Percentiles rank a stretch among this genome's conserved stretches.
phyloP scores from a whole-genome alignment of 768 basidiomycete species.

The Plicaturopsis crispa region DNA sequence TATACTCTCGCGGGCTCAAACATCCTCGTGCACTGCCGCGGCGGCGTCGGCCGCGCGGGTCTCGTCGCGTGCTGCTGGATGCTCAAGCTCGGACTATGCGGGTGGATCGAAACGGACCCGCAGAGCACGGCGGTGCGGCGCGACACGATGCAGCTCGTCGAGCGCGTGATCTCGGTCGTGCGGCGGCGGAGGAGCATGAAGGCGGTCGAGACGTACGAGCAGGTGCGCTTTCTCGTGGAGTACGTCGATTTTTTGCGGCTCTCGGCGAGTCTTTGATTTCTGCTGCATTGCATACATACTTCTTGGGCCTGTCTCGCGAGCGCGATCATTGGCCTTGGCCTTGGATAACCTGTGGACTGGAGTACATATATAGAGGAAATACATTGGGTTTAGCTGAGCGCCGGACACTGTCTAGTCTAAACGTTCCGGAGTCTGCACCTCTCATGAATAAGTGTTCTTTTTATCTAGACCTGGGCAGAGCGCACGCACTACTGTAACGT shows the following conservation, averaged over 20 bases:
- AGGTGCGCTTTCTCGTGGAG: conserved; percentile 77
- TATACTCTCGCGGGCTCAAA: conserved; percentile 71
- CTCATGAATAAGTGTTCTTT: too few relatives aligned
- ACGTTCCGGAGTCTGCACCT: too few relatives aligned
- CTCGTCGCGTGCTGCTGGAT: conserved; percentile 91
- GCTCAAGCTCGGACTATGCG: conserved; percentile 85
- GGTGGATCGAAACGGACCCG: conserved; percentile 38
- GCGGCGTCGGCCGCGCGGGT: conserved; percentile 91
- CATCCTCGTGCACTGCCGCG: conserved; percentile 85
- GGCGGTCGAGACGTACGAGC: conserved; percentile 91
- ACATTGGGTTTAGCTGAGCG: too few relatives aligned
- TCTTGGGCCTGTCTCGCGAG: too few relatives aligned
- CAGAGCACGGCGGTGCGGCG: not conserved
- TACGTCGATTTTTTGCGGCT: conserved; percentile 56
- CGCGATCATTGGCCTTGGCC: too few relatives aligned
- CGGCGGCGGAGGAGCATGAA: conserved; percentile 76
- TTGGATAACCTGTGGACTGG: too few relatives aligned
- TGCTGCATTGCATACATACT: too few relatives aligned
- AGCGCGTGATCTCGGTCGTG: conserved; percentile 66
- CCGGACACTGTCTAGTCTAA: too few relatives aligned
- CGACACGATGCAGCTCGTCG: conserved; percentile 54
- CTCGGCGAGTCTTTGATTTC: too few relatives aligned
- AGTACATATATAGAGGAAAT: too few relatives aligned
- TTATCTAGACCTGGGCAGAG: too few relatives aligned
- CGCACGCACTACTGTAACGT: too few relatives aligned